These are phyloP conservation scores for Acanthamoeba lenticulata DNA, from an alignment of 208 protist genomes.

Conservation along the genomic window DNA sequence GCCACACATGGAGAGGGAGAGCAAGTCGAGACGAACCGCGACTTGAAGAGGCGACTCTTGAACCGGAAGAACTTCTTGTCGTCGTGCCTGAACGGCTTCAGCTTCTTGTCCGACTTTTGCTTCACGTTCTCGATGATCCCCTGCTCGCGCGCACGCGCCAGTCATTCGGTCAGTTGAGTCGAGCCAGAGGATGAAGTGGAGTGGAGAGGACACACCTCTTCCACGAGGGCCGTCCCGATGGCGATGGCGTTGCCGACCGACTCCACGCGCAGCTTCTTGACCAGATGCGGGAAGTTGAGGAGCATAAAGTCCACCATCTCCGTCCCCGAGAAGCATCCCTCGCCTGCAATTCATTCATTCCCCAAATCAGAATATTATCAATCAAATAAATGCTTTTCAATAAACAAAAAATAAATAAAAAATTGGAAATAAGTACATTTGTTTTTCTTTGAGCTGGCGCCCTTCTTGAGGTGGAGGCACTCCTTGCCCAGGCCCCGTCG, in stretches of 20 bases:
- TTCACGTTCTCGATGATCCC: slow-evolving; percentile 5
- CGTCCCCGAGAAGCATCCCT: background rate
- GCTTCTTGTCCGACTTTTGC: background rate
- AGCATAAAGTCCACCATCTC: slow-evolving; percentile 1
- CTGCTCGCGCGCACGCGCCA: no score
- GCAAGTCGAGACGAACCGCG: background rate
- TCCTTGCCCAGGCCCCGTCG: background rate
- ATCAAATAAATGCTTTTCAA: no score
- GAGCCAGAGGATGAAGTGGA: background rate
- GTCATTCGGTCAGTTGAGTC: background rate
- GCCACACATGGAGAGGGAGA: background rate
- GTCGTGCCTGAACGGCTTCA: background rate
- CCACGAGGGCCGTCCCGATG: background rate
- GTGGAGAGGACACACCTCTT: background rate
- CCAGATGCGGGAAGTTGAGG: slow-evolving; percentile 7
- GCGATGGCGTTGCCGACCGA: slow-evolving; percentile 3
- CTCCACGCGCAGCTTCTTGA: slow-evolving; percentile 16
- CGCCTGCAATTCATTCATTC: no score
- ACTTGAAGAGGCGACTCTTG: background rate
- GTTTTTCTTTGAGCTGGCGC: background rate
- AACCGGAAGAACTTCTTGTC: background rate
- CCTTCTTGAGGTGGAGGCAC: slow-evolving; percentile 4
- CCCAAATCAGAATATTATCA: no score
- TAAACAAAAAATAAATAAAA: background rate
- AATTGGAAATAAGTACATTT: background rate